Percentiles rank a stretch among this genome's conserved stretches.
These are phyloP conservation scores for Bolboschoenoplectus hybrid DNA, from an alignment of 202 grass and related monocot species.

Conservation along the genomic window DNA sequence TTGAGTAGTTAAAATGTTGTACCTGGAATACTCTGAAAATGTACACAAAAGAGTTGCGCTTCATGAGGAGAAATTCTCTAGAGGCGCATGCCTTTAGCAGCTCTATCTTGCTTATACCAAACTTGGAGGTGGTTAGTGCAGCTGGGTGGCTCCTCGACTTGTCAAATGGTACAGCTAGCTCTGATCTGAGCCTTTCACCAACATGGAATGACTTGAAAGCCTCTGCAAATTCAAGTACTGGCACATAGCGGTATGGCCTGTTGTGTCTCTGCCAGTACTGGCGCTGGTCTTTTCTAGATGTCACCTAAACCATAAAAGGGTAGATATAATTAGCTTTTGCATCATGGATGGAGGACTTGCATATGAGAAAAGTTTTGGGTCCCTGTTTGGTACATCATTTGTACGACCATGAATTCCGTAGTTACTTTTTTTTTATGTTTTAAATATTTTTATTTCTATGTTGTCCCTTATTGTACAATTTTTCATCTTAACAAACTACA, in stretches of 20 bases:
- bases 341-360: background rate
- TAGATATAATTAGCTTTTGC: background rate
- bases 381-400: background rate
- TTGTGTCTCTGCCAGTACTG: slow-evolving; percentile 60
- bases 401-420: background rate
- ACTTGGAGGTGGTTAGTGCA: slow-evolving; percentile 59
- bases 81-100: slow-evolving; percentile 56
- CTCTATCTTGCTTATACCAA: slow-evolving; percentile 63
- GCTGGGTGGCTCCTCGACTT: slow-evolving; percentile 71
- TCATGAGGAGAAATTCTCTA: slow-evolving; percentile 76
- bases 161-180: slow-evolving; percentile 63
- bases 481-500: background rate
- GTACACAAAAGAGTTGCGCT: slow-evolving; percentile 84
- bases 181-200: slow-evolving; percentile 43
- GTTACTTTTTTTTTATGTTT: background rate
- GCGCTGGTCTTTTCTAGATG: slow-evolving; percentile 78
- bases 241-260: slow-evolving; percentile 52
- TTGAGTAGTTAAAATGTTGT: background rate
- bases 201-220: slow-evolving; percentile 69
- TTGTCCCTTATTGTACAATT: background rate
- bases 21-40: slow-evolving; percentile 61
- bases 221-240: slow-evolving; percentile 63
- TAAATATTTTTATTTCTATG: background rate
- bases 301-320: slow-evolving; percentile 54
- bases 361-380: background rate